Evolutionary conservation across 2,329 filamentous ascomycete genomes (phyloP).

Genomic region (Sphaerulina musiva): DNA sequence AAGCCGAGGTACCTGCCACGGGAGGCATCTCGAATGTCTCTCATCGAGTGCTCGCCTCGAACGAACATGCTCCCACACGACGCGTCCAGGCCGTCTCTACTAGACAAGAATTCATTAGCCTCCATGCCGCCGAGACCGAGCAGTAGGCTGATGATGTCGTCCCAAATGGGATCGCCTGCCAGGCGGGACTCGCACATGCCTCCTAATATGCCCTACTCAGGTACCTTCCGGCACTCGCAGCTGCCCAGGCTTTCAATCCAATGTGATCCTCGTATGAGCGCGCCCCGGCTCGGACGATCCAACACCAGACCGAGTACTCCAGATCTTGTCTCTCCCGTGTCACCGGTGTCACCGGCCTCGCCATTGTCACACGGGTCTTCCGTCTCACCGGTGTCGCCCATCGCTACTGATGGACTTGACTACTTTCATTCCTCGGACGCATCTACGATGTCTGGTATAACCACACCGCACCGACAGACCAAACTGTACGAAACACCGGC

Average conservation of each 20-base stretch:
- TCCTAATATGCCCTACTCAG: slow-evolving; percentile 20
- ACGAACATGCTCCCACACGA: slow-evolving; percentile 9
- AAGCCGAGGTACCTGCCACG: slow-evolving; percentile 5
- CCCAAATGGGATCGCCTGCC: slow-evolving; percentile 29
- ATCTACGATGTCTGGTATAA: slow-evolving; percentile 1
- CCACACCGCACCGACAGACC: not conserved
- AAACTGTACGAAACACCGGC: not conserved
- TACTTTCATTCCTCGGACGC: slow-evolving; percentile 9
- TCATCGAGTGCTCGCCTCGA: slow-evolving; percentile 9
- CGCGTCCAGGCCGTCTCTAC: slow-evolving; percentile 17
- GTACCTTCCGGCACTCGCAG: slow-evolving; percentile 6
- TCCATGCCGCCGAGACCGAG: slow-evolving; percentile 3
- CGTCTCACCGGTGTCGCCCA: slow-evolving; percentile 7
- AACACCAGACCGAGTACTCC: not conserved
- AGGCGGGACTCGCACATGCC: slow-evolving; percentile 20
- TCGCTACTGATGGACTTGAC: slow-evolving; percentile 3
- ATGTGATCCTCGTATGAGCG: not conserved
- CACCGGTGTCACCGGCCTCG: slow-evolving; percentile 13
- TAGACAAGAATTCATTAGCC: slow-evolving; percentile 1
- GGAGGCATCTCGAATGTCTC: slow-evolving; percentile 16
- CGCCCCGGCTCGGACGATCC: not conserved
- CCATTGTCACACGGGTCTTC: not conserved
- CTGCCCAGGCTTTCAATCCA: slow-evolving; percentile 15
- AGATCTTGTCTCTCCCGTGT: slow-evolving; percentile 11
- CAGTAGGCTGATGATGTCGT: slow-evolving; percentile 22